Percentiles rank a stretch among this genome's conserved stretches.
phyloP scores from a whole-genome alignment of 768 basidiomycete genomes.

The Hirschioporus abietinus region DNA sequence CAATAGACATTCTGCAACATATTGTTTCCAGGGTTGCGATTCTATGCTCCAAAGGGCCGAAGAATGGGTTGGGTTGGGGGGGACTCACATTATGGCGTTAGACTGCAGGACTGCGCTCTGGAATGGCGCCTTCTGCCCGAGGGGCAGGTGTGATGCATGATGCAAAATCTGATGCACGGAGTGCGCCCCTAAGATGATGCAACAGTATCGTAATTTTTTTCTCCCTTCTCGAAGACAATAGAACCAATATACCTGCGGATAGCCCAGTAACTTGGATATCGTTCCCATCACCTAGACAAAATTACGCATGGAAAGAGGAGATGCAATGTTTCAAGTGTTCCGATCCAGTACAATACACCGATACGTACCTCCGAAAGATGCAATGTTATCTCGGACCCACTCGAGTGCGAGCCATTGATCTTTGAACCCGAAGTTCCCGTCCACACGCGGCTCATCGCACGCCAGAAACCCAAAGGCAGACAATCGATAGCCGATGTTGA shows the following conservation, averaged over 20 bases:
- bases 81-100: slow-evolving; percentile 62
- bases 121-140: slow-evolving; percentile 55
- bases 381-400: slow-evolving; percentile 68
- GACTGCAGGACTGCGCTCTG: slow-evolving; percentile 64
- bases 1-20: too few species aligned
- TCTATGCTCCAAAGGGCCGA: not conserved
- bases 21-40: not conserved
- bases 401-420: slow-evolving; percentile 76
- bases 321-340: not conserved
- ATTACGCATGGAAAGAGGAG: not conserved
- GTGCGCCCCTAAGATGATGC: slow-evolving; percentile 49
- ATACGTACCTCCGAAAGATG: slow-evolving; percentile 56
- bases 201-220: not conserved
- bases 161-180: slow-evolving; percentile 73
- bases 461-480: slow-evolving; percentile 77
- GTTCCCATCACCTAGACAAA: slow-evolving; percentile 45
- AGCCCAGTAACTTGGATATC: slow-evolving; percentile 61
- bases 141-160: slow-evolving; percentile 57
- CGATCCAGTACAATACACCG: not conserved
- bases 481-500: slow-evolving; percentile 73
- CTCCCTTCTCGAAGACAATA: not conserved
- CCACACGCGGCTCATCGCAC: slow-evolving; percentile 50
- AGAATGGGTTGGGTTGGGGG: not conserved
- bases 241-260: slow-evolving; percentile 51
- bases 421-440: slow-evolving; percentile 81